Evolutionary conservation across 2,329 filamentous ascomycete species (phyloP), one percentile per base, ranked within the genome.

Genomic region (Fusarium sp.): DNA sequence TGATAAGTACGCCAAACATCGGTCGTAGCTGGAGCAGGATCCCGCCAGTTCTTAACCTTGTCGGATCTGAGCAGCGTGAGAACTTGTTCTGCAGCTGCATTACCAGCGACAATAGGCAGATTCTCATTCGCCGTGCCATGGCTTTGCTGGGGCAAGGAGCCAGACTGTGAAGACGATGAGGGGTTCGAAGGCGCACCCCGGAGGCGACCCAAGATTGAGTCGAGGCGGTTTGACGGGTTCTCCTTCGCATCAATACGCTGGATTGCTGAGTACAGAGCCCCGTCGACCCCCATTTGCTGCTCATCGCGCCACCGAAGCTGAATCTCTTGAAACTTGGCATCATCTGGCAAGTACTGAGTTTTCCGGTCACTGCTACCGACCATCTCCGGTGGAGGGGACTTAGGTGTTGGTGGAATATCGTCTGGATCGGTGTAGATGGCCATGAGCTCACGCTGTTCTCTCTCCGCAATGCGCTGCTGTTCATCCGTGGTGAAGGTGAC

Each of bases 401-500:
- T 88, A 14, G 89, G 88, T 4, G 88, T 87, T 3, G 86, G 82
- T 2, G 89, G 89, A 57, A 91, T 90, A 69, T 91, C 89, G 4
- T 85, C 83, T 1, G 82, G 76, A 57, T 87, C 86, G 2, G 86
- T 86, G 75, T 91, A 91, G 52, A 90, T 84, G n/a, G 84, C 88
- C 87, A 92, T 90, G 37, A 92, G 84, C 75, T 91, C 90, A 12
- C 85, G 85, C 56, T 86, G 87, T 77, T 92, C 90, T 30, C 90
- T 87, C 56, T 89, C 86, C 8, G 85, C 84, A 79, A 91, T 91
- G 27, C 82, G 79, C 69, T 86, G 85, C 73, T 90, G 88, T 79
- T 92, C 88, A 0, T 87, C 84, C 0, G 90, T 91, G 20, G 84
- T 81, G 37, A 92, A 86, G 0, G 81, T 78, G 30, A 87, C 81